A percentile compares a stretch with the other conserved stretches of the same genome.
These are phyloP conservation scores for Basidiobolus meristosporus DNA, from an alignment of 371 early-diverging fungal species.

Conservation along the genomic window DNA sequence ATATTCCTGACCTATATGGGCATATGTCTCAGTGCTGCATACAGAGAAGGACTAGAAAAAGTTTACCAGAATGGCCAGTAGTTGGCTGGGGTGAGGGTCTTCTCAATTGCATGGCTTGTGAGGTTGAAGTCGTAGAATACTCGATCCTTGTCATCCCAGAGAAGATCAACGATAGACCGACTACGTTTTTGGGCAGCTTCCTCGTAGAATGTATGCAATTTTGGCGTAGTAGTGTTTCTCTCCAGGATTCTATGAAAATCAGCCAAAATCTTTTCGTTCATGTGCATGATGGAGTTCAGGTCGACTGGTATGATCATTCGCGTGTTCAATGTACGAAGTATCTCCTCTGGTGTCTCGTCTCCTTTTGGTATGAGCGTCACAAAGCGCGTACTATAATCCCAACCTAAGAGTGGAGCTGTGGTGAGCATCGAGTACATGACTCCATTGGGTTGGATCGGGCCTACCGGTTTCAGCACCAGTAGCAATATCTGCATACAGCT, in stretches of 20 bases:
- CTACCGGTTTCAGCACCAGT: slow-evolving; percentile 80
- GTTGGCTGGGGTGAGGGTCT: slow-evolving; percentile 1
- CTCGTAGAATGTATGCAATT: slow-evolving; percentile 5
- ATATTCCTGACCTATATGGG: slow-evolving; percentile 19
- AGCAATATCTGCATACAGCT: slow-evolving; percentile 45
- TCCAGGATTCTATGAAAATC: slow-evolving; percentile 18
- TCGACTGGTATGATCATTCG: slow-evolving; percentile 60
- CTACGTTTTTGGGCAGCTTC: slow-evolving; percentile 6
- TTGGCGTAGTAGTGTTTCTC: slow-evolving; percentile 3
- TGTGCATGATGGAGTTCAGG: slow-evolving; percentile 66
- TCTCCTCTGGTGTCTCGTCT: slow-evolving; percentile 2
- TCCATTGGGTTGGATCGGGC: no score
- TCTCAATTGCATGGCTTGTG: not conserved
- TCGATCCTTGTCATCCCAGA: slow-evolving; percentile 11
- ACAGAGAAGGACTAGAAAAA: no score
- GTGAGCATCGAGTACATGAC: no score
- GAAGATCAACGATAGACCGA: slow-evolving; percentile 11
- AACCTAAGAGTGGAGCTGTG: slow-evolving; percentile 19
- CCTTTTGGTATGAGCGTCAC: not conserved
- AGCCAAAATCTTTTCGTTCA: slow-evolving; percentile 36
- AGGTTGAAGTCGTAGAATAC: slow-evolving; percentile 17
- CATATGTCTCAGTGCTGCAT: no score
- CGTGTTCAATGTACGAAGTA: slow-evolving; percentile 30
- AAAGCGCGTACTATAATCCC: not conserved
- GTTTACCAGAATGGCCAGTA: slow-evolving; percentile 5